Evolutionary conservation across 805 yeast species (phyloP).

Genomic region (Zygosaccharomyces siamensis): DNA sequence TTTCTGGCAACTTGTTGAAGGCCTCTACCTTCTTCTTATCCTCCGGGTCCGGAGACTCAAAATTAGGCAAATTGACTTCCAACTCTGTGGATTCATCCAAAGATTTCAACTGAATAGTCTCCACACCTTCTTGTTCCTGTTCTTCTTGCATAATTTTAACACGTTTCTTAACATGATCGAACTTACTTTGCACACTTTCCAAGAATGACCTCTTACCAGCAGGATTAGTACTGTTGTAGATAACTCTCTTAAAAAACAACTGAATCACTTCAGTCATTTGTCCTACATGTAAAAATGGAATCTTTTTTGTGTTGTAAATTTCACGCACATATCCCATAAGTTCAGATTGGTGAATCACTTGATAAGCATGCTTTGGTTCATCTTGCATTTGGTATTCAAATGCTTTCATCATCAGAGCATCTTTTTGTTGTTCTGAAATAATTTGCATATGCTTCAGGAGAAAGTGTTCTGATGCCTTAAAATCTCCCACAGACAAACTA

Average conservation of each 20-base stretch:
- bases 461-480: constrained; percentile 47
- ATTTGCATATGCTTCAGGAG: constrained; percentile 59
- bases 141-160: constrained; percentile 63
- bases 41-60: constrained; percentile 43
- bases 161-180: constrained; percentile 67
- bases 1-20: constrained; percentile 53
- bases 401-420: constrained; percentile 87
- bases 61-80: constrained; percentile 62
- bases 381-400: constrained; percentile 75
- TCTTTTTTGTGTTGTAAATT: constrained; percentile 36
- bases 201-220: constrained; percentile 68
- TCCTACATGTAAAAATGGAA: constrained; percentile 29
- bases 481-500: constrained; percentile 46
- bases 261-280: constrained; percentile 47
- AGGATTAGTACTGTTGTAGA: constrained; percentile 33
- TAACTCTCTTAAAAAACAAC: constrained; percentile 62
- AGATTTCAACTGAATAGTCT: constrained; percentile 80
- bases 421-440: constrained; percentile 79
- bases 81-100: constrained; percentile 79
- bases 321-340: constrained; percentile 65
- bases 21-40: constrained; percentile 44
- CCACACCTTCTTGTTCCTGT: constrained; percentile 54
- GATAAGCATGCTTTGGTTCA: constrained; percentile 49
- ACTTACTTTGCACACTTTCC: constrained; percentile 70
- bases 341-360: constrained; percentile 74